Percentiles rank a stretch among this genome's conserved stretches.
Conservation (phyloP, 1,139 yeast genomes). For the Saccharomyces hybrid region DNA sequence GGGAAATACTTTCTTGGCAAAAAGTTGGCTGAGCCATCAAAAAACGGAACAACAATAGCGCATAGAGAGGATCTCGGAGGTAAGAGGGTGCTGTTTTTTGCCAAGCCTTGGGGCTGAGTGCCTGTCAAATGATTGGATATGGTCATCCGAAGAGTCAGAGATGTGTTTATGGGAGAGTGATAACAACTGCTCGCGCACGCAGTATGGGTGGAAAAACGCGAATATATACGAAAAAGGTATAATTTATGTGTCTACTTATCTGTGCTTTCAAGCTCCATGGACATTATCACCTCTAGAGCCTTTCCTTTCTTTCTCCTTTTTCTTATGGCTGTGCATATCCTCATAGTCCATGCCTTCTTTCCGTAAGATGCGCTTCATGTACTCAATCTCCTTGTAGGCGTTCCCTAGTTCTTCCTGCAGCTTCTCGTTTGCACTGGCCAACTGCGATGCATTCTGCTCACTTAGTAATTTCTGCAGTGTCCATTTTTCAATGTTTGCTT, state of each 20-base stretch:
- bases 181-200: not conserved
- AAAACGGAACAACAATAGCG: not conserved
- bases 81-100: too few species aligned
- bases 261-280: not conserved
- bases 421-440: slow-evolving; percentile 70
- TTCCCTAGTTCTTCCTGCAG: slow-evolving; percentile 73
- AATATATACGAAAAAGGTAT: too few species aligned
- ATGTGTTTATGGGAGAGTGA: not conserved
- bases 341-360: slow-evolving; percentile 12
- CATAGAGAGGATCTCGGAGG: not conserved
- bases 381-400: slow-evolving; percentile 86
- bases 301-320: not conserved
- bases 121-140: too few species aligned
- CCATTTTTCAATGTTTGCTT: slow-evolving; percentile 85
- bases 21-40: not conserved
- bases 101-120: too few species aligned
- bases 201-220: too few species aligned
- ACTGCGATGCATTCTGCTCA: slow-evolving; percentile 83
- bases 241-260: not conserved
- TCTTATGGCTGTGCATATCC: slow-evolving; percentile 3
- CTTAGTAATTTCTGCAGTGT: slow-evolving; percentile 84
- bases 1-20: not conserved
- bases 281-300: not conserved
- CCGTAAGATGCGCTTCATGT: slow-evolving; percentile 47
- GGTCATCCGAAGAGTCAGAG: not conserved